Conservation (phyloP, 2,329 filamentous ascomycete species). For the Cadophora gregata region DNA sequence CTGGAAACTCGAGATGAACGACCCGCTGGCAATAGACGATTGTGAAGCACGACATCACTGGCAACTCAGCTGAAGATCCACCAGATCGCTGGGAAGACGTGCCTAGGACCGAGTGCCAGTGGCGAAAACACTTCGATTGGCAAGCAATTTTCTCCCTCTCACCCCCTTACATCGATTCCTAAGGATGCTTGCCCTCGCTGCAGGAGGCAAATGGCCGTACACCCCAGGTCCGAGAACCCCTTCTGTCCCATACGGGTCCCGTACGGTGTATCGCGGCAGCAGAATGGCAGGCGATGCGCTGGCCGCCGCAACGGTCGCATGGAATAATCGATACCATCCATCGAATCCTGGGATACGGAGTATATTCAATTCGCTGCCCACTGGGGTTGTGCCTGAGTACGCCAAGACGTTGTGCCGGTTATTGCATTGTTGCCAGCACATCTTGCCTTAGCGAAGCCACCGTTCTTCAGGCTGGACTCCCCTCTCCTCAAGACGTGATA, state of each 20-base stretch:
- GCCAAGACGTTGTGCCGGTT: slow-evolving; percentile 3
- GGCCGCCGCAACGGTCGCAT: slow-evolving; percentile 24
- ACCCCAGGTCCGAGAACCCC: slow-evolving; percentile 5
- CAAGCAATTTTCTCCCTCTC: background rate
- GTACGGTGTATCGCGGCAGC: slow-evolving; percentile 11
- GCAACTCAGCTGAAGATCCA: slow-evolving; percentile 16
- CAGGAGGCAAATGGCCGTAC: slow-evolving; percentile 7
- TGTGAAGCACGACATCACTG: slow-evolving; percentile 14
- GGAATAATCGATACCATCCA: slow-evolving; percentile 10
- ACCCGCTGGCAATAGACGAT: slow-evolving; percentile 12
- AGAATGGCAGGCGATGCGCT: slow-evolving; percentile 23
- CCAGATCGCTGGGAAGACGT: background rate
- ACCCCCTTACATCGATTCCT: background rate
- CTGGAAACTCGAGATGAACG: slow-evolving; percentile 22
- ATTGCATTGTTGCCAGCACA: slow-evolving; percentile 14
- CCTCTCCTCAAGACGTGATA: background rate
- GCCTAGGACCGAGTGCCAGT: background rate
- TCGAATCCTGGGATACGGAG: background rate
- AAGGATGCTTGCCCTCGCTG: background rate
- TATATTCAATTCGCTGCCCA: background rate
- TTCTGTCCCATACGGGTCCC: background rate
- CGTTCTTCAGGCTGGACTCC: background rate
- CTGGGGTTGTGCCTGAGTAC: background rate
- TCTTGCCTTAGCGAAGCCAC: slow-evolving; percentile 3
- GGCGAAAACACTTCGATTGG: slow-evolving; percentile 16